Conservation (phyloP, 768 basidiomycete genomes). For the Suillus fuscotomentosus region DNA sequence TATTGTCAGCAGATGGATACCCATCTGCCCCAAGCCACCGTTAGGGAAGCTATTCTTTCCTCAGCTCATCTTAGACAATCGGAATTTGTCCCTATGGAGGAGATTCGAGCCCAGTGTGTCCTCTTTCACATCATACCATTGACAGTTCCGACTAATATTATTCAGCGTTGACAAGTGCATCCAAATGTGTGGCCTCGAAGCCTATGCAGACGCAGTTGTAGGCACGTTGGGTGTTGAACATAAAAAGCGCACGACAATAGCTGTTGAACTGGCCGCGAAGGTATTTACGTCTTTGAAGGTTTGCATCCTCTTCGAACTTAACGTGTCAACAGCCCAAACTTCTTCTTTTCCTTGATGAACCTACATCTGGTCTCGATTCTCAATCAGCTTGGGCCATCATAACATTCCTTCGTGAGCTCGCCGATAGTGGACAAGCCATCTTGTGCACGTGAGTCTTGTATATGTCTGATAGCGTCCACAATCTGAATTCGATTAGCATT, state of each 20-base stretch:
- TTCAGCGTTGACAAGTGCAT: slow-evolving; percentile 53
- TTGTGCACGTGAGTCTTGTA: slow-evolving; percentile 71
- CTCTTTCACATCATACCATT: background rate
- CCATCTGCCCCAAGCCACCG: slow-evolving; percentile 72
- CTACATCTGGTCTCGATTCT: slow-evolving; percentile 85
- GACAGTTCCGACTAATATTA: background rate
- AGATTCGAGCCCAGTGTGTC: slow-evolving; percentile 79
- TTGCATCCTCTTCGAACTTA: background rate
- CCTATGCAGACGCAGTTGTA: slow-evolving; percentile 65
- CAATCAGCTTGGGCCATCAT: slow-evolving; percentile 86
- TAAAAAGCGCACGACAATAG: slow-evolving; percentile 83
- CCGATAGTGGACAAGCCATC: slow-evolving; percentile 82
- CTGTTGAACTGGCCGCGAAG: slow-evolving; percentile 84
- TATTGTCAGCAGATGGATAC: slow-evolving; percentile 89
- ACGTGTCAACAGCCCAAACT: slow-evolving; percentile 54
- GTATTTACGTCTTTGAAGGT: slow-evolving; percentile 8
- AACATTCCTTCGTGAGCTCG: slow-evolving; percentile 70
- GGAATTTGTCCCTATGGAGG: slow-evolving; percentile 53
- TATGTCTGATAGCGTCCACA: background rate
- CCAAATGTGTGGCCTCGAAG: slow-evolving; percentile 63
- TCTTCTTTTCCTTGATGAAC: slow-evolving; percentile 85
- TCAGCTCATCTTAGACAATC: slow-evolving; percentile 83
- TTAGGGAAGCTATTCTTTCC: slow-evolving; percentile 76
- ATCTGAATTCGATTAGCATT: slow-evolving; percentile 30
- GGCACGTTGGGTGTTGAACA: slow-evolving; percentile 69